Evolutionary conservation across 805 yeast genomes (phyloP).

Genomic region (Schwanniomyces pseudopolymorphus): DNA sequence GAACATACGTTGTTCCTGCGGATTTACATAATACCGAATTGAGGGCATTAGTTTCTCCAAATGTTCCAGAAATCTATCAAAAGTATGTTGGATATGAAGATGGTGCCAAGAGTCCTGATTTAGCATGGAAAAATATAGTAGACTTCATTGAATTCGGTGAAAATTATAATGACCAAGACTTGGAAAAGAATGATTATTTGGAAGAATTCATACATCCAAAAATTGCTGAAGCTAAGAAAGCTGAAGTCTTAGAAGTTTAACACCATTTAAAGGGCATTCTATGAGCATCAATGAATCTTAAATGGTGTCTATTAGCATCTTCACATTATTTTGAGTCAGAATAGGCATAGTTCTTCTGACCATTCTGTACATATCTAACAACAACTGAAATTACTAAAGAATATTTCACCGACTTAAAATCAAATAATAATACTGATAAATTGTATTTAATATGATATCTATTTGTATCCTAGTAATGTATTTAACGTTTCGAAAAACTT

Average conservation of each 20-base stretch:
- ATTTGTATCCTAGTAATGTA: neutral
- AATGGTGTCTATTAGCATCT: neutral
- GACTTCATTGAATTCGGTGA: slow-evolving; percentile 77
- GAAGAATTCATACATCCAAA: slow-evolving; percentile 38
- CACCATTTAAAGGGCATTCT: neutral
- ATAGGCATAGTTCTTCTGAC: neutral
- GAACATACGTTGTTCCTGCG: slow-evolving; percentile 85
- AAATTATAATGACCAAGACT: slow-evolving; percentile 39
- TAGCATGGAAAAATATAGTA: slow-evolving; percentile 68
- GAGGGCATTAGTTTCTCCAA: slow-evolving; percentile 76
- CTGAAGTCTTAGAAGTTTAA: slow-evolving; percentile 10
- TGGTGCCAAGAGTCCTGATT: slow-evolving; percentile 72
- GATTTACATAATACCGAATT: slow-evolving; percentile 39
- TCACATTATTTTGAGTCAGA: neutral
- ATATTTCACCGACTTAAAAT: neutral
- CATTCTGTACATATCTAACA: neutral
- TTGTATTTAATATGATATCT: neutral
- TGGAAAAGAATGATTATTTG: slow-evolving; percentile 32
- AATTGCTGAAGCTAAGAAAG: slow-evolving; percentile 14
- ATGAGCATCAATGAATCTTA: neutral
- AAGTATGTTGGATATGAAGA: slow-evolving; percentile 65
- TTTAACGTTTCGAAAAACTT: neutral
- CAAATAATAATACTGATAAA: neutral
- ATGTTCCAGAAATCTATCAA: slow-evolving; percentile 68
- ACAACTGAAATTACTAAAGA: neutral